Conservation (phyloP, 768 basidiomycete genomes). For the Leccinum uliginosum region DNA sequence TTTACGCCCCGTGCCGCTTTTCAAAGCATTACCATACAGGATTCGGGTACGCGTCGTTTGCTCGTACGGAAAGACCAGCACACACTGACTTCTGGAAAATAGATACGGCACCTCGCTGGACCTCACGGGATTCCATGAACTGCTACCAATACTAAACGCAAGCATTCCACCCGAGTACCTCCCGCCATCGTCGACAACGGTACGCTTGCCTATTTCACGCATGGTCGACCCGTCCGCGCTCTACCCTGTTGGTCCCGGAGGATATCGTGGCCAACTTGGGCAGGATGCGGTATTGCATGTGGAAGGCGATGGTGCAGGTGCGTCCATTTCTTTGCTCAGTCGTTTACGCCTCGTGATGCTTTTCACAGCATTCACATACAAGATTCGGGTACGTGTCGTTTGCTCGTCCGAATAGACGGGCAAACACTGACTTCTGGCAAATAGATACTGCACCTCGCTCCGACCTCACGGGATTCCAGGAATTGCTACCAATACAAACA, state of each 20-base stretch:
- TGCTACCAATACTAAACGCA: no score
- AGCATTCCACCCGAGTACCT: no score
- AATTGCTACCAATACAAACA: slow-evolving; percentile 55
- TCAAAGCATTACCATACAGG: slow-evolving; percentile 85
- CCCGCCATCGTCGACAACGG: no score
- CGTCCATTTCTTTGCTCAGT: background rate
- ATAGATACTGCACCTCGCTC: slow-evolving; percentile 61
- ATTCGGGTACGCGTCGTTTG: slow-evolving; percentile 63
- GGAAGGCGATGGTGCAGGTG: slow-evolving; percentile 85
- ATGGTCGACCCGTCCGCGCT: no score
- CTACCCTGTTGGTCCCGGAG: no score
- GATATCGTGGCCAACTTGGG: slow-evolving; percentile 69
- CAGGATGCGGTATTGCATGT: slow-evolving; percentile 80
- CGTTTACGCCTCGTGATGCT: background rate
- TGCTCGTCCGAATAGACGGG: background rate
- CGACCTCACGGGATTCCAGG: slow-evolving; percentile 68
- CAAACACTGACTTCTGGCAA: background rate
- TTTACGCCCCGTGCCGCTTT: background rate
- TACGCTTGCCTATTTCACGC: no score
- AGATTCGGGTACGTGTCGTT: slow-evolving; percentile 25
- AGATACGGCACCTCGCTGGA: no score
- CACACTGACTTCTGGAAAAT: no score
- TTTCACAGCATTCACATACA: no score
- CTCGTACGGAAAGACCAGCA: no score
- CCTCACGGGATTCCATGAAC: no score